A percentile compares a stretch with the other conserved stretches of the same genome.
Conservation (phyloP, 176 grass and related monocot genomes). For the Triticum aestivum region IWGSC_CS_RefSeq_v2.1 NC_057811.1:292324351-292324850, state of each 20-base stretch:
- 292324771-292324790: not conserved
- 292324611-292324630: conserved; percentile 45
- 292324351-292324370: conserved; percentile 82
- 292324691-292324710: conserved; percentile 8
- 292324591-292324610: conserved; percentile 68
- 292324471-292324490: conserved; percentile 82
- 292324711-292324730: conserved; percentile 23
- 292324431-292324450: conserved; percentile 40
- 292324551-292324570: conserved; percentile 62
- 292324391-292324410: conserved; percentile 64
- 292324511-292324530: conserved; percentile 90
- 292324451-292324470: conserved; percentile 61
- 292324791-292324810: conserved; percentile 9
- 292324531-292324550: conserved; percentile 66
- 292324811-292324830: not conserved
- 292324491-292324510: conserved; percentile 82
- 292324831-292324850: not conserved
- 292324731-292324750: not conserved
- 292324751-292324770: not conserved
- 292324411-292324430: conserved; percentile 40
- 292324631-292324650: conserved; percentile 51
- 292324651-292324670: conserved; percentile 16
- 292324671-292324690: conserved; percentile 6
- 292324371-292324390: conserved; percentile 71
- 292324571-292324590: conserved; percentile 90